Conservation (phyloP, 2,329 filamentous ascomycete species). For the Monosporascus sp. region DNA sequence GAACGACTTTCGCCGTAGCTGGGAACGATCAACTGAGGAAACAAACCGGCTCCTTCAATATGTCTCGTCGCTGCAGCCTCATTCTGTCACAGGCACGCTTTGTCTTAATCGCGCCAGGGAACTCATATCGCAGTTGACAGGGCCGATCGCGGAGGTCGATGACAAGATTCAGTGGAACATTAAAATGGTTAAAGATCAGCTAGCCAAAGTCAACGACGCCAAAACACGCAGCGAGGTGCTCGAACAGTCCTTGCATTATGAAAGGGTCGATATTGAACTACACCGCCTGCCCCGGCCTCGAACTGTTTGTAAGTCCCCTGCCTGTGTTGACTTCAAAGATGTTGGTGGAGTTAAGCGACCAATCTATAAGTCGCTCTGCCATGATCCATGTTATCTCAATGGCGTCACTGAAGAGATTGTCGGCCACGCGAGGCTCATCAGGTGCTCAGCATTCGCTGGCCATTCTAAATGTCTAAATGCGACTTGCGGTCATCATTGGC, state of each 20-base stretch:
- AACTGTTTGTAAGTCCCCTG: constrained; percentile 26
- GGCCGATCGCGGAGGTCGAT: constrained; percentile 32
- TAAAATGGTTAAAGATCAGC: constrained; percentile 21
- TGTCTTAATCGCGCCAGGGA: constrained; percentile 32
- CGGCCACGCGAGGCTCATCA: constrained; percentile 18
- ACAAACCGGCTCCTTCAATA: constrained; percentile 25
- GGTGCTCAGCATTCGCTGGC: constrained; percentile 21
- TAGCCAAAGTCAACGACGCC: constrained; percentile 18
- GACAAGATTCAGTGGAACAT: constrained; percentile 27
- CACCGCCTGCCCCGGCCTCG: constrained; percentile 18
- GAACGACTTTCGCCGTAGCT: constrained; percentile 29
- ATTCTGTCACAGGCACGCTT: constrained; percentile 30
- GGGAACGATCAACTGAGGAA: constrained; percentile 29
- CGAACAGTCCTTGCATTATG: constrained; percentile 17
- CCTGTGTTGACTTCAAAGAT: constrained; percentile 22
- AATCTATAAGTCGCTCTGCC: constrained; percentile 26
- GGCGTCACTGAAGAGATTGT: constrained; percentile 20
- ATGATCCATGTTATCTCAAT: constrained; percentile 23
- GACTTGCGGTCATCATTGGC: constrained; percentile 28
- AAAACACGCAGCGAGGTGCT: constrained; percentile 21
- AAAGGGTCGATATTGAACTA: constrained; percentile 18
- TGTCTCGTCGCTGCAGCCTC: constrained; percentile 22
- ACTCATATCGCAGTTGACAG: constrained; percentile 29
- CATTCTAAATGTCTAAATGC: constrained; percentile 10
- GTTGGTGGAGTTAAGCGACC: constrained; percentile 16